phyloP scores from a whole-genome alignment of 2,329 filamentous ascomycete species.

The Trichoderma aggressivum region DNA sequence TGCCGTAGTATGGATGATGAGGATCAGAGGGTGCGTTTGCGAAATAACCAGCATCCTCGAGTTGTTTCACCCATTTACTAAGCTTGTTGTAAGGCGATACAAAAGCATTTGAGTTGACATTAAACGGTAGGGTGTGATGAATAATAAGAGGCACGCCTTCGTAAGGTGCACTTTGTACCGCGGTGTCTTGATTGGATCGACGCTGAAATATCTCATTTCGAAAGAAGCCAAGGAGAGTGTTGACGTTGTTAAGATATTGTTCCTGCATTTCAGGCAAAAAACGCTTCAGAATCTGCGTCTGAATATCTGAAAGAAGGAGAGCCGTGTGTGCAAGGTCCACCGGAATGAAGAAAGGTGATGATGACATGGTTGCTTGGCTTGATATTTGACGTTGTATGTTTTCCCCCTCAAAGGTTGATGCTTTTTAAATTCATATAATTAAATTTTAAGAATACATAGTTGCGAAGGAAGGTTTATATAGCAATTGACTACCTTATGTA shows the following conservation, averaged over 20 bases:
- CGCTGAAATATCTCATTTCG: background rate
- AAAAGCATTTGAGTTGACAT: slow-evolving; percentile 4
- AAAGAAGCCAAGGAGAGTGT: background rate
- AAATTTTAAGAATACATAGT: background rate
- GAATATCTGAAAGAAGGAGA: slow-evolving; percentile 1
- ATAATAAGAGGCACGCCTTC: slow-evolving; percentile 2
- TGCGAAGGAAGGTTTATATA: too few species aligned
- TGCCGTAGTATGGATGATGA: background rate
- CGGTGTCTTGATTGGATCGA: background rate
- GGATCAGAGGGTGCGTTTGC: background rate
- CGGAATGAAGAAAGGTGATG: background rate
- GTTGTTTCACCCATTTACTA: background rate
- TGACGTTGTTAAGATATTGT: background rate
- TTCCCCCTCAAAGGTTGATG: background rate
- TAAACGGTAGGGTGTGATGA: background rate
- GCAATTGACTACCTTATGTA: too few species aligned
- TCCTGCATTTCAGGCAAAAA: background rate
- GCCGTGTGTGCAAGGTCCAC: background rate
- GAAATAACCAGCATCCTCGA: background rate
- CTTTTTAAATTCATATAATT: background rate
- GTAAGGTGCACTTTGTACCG: background rate
- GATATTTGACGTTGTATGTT: background rate
- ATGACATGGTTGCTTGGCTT: background rate
- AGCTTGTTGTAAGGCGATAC: slow-evolving; percentile 11
- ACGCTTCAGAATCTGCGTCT: background rate